A percentile compares a stretch with the other conserved stretches of the same genome.
These are phyloP conservation scores for Pseudocercospora cruenta DNA, from an alignment of 2,329 filamentous ascomycete genomes.

Conservation along the genomic window DNA sequence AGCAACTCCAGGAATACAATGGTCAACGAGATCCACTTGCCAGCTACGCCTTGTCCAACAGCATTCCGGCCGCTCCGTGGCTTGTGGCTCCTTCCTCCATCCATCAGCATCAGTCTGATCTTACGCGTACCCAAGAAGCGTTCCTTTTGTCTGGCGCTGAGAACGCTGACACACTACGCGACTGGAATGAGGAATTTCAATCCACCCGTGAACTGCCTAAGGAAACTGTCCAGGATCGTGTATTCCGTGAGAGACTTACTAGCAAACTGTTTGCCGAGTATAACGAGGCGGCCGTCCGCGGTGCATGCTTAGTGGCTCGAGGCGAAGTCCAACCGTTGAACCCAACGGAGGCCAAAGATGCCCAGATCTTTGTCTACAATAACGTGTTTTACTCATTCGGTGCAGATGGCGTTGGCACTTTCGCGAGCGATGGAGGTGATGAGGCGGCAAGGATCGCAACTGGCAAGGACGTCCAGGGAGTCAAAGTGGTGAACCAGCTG, in stretches of 20 bases:
- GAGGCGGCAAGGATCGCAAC: slow-evolving; percentile 95
- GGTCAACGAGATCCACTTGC: slow-evolving; percentile 83
- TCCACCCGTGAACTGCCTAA: slow-evolving; percentile 92
- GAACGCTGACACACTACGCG: slow-evolving; percentile 88
- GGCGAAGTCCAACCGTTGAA: slow-evolving; percentile 93
- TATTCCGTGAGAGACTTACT: slow-evolving; percentile 90
- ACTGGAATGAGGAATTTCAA: slow-evolving; percentile 99
- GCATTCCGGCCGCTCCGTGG: slow-evolving; percentile 91
- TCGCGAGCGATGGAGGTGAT: slow-evolving; percentile 93
- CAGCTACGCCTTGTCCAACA: slow-evolving; percentile 94
- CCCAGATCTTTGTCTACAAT: slow-evolving; percentile 99
- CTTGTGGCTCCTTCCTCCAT: slow-evolving; percentile 73
- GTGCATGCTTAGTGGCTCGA: slow-evolving; percentile 86
- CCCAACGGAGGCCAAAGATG: slow-evolving; percentile 87
- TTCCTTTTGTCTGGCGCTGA: slow-evolving; percentile 89
- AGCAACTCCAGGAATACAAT: slow-evolving; percentile 80
- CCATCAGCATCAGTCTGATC: slow-evolving; percentile 73
- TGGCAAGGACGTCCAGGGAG: slow-evolving; percentile 92
- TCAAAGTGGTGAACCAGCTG: slow-evolving; percentile 93
- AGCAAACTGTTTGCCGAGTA: slow-evolving; percentile 98
- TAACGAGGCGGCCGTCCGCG: slow-evolving; percentile 89
- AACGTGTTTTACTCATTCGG: slow-evolving; percentile 99
- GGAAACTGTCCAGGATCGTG: slow-evolving; percentile 90
- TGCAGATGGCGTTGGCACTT: slow-evolving; percentile 95
- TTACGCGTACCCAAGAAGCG: slow-evolving; percentile 88